Percentiles rank a stretch among this genome's conserved stretches.
phyloP scores from a whole-genome alignment of 805 yeast genomes.

The Dipodascus albidus region DNA sequence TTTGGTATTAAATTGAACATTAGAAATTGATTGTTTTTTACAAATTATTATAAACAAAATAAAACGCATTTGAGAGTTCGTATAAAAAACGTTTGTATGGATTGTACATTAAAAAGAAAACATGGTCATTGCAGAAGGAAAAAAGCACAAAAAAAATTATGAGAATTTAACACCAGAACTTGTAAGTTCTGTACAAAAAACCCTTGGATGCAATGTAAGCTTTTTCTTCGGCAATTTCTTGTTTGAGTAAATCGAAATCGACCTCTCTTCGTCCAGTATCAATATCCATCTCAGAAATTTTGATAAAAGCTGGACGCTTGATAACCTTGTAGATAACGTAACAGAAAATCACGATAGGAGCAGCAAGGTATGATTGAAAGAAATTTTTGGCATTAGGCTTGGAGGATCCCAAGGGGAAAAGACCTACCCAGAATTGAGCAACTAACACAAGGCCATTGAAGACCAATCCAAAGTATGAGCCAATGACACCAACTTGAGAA shows the following conservation, averaged over 20 bases:
- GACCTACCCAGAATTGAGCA: conserved; percentile 77
- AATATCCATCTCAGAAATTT: conserved; percentile 41
- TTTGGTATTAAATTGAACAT: background rate
- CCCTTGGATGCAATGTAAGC: conserved; percentile 37
- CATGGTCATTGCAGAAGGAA: background rate
- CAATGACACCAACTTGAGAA: conserved; percentile 57
- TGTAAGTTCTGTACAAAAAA: conserved; percentile 38
- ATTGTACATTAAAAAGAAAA: background rate
- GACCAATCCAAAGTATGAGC: conserved; percentile 50
- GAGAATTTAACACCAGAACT: conserved; percentile 41
- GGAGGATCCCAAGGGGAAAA: conserved; percentile 47
- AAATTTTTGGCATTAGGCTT: conserved; percentile 30
- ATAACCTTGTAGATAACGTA: conserved; percentile 43
- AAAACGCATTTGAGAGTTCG: background rate
- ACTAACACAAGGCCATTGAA: conserved; percentile 50
- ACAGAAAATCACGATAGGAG: conserved; percentile 30
- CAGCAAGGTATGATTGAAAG: conserved; percentile 45
- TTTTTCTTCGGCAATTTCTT: conserved; percentile 48
- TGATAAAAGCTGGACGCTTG: conserved; percentile 31
- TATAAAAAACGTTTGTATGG: background rate
- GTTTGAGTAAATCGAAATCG: conserved; percentile 44
- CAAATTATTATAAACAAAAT: no score
- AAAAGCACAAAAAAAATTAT: background rate
- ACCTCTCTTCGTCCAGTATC: conserved; percentile 53
- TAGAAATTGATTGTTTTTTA: background rate